Evolutionary conservation across 2,329 filamentous ascomycete genomes (phyloP).

Genomic region (Exophiala sp.): DNA sequence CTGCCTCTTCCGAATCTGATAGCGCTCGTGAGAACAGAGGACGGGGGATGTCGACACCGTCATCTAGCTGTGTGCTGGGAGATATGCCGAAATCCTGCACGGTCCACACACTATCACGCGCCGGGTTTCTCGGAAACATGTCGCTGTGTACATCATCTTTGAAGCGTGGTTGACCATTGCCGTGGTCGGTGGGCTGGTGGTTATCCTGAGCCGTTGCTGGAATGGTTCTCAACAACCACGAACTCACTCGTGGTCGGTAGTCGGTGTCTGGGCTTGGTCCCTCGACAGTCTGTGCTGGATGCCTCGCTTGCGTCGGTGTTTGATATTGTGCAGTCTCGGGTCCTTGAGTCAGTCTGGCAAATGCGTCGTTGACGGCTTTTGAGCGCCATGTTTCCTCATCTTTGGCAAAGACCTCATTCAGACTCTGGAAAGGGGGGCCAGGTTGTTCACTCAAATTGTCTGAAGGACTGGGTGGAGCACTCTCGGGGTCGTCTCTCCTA

Average conservation of each 20-base stretch:
- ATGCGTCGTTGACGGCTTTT: neutral
- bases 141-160: neutral
- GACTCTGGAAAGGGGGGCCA: slow-evolving; percentile 17
- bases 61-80: neutral
- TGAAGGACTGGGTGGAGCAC: slow-evolving; percentile 7
- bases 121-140: neutral
- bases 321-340: neutral
- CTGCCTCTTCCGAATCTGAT: neutral
- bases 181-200: neutral
- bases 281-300: neutral
- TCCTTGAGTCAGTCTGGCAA: neutral
- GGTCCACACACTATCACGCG: neutral
- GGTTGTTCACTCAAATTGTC: neutral
- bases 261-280: neutral
- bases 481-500: slow-evolving; percentile 32
- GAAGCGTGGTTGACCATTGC: neutral
- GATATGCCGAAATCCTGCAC: neutral
- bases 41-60: slow-evolving; percentile 20
- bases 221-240: slow-evolving; percentile 14
- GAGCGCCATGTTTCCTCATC: slow-evolving; percentile 3
- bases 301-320: neutral
- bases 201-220: neutral
- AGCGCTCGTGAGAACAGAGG: slow-evolving; percentile 20
- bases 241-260: slow-evolving; percentile 10
- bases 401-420: slow-evolving; percentile 19